Evolutionary conservation across 2,329 filamentous ascomycete species (phyloP).

Genomic region (Lojkania enalia): DNA sequence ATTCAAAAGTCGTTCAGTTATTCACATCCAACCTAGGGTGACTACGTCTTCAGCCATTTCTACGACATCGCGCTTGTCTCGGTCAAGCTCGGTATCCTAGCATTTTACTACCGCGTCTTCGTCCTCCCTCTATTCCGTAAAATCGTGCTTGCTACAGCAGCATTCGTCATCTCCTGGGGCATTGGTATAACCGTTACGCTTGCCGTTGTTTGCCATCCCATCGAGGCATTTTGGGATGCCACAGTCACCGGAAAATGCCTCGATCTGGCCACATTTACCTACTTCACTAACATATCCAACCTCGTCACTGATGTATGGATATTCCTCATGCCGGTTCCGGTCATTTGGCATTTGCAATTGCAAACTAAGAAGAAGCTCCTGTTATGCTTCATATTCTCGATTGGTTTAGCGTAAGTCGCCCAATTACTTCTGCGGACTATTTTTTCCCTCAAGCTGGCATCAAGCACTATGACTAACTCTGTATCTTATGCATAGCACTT

Average conservation of each 20-base stretch:
- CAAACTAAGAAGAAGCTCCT: slow-evolving; percentile 39
- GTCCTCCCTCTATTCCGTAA: slow-evolving; percentile 33
- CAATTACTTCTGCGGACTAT: neutral
- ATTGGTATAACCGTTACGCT: slow-evolving; percentile 38
- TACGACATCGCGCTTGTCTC: slow-evolving; percentile 37
- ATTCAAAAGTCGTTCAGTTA: neutral
- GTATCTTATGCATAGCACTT: slow-evolving; percentile 25
- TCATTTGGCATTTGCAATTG: slow-evolving; percentile 39
- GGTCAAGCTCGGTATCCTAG: slow-evolving; percentile 39
- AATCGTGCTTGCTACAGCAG: slow-evolving; percentile 31
- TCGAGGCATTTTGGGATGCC: slow-evolving; percentile 34
- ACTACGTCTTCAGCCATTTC: slow-evolving; percentile 42
- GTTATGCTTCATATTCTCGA: slow-evolving; percentile 36
- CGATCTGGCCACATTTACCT: slow-evolving; percentile 33
- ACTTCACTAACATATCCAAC: slow-evolving; percentile 42
- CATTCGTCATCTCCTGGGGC: slow-evolving; percentile 35
- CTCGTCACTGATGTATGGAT: slow-evolving; percentile 40
- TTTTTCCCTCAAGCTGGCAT: neutral
- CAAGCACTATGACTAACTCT: too few relatives aligned
- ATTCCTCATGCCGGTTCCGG: slow-evolving; percentile 39
- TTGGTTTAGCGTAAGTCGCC: slow-evolving; percentile 39
- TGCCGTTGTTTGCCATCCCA: slow-evolving; percentile 33
- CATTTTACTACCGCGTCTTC: slow-evolving; percentile 41
- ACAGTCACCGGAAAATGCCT: slow-evolving; percentile 33
- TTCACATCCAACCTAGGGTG: slow-evolving; percentile 20